A percentile compares a stretch with the other conserved stretches of the same genome.
phyloP scores from a whole-genome alignment of 2,329 filamentous ascomycete genomes.

The Botrytis porri region DNA sequence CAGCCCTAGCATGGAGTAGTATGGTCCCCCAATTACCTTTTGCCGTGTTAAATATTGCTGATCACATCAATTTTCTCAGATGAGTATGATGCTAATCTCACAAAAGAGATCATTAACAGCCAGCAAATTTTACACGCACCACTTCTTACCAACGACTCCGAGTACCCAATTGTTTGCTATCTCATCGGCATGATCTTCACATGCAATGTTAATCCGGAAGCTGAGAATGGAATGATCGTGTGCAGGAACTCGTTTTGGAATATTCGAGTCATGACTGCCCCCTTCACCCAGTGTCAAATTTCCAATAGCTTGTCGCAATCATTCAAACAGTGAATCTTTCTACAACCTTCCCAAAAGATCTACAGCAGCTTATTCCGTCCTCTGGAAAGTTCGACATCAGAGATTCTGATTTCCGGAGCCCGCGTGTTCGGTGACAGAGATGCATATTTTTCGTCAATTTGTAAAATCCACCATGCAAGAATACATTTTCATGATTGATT shows the following conservation, averaged over 20 bases:
- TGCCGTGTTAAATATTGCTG: not conserved
- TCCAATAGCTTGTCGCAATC: no score
- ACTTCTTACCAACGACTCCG: not conserved
- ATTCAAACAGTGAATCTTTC: no score
- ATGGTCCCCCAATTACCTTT: not conserved
- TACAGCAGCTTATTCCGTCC: not conserved
- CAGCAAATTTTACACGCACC: not conserved
- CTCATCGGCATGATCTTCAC: not conserved
- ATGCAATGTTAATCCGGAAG: not conserved
- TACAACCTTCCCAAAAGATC: not conserved
- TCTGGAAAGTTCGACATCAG: not conserved
- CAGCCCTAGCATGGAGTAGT: not conserved
- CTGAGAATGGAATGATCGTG: not conserved
- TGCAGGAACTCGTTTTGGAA: not conserved
- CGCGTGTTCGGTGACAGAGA: not conserved
- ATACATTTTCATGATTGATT: not conserved
- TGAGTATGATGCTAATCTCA: not conserved
- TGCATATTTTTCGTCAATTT: no score
- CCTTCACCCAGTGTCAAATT: not conserved
- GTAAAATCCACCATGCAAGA: not conserved
- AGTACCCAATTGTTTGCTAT: constrained; percentile 7
- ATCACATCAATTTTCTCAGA: not conserved
- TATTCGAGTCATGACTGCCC: no score
- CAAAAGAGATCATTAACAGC: not conserved
- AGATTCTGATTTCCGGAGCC: not conserved